A percentile compares a stretch with the other conserved stretches of the same genome.
These are phyloP conservation scores for Pseudozyma thailandica DNA, from an alignment of 1,284 basidiomycete genomes.

Conservation along the genomic window DNA sequence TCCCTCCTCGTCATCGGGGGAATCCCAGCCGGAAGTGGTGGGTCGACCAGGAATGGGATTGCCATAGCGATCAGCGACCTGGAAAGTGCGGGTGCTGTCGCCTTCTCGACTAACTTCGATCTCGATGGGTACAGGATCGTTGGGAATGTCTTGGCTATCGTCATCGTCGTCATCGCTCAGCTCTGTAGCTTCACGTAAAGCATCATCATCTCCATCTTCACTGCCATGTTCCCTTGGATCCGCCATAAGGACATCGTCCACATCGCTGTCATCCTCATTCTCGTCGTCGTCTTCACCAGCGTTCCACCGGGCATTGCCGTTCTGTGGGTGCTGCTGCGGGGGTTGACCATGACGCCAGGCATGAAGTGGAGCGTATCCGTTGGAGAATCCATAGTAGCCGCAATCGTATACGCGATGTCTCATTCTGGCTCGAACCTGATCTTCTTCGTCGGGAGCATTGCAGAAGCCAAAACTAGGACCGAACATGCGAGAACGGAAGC, in stretches of 20 bases:
- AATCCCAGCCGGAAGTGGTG: slow-evolving; percentile 19
- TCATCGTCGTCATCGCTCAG: slow-evolving; percentile 16
- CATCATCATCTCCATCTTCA: slow-evolving; percentile 38
- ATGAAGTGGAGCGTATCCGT: slow-evolving; percentile 41
- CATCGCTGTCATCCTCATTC: slow-evolving; percentile 3
- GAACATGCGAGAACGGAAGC: slow-evolving; percentile 27
- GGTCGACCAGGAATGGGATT: slow-evolving; percentile 12
- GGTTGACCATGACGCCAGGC: slow-evolving; percentile 23
- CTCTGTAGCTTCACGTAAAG: slow-evolving; percentile 18
- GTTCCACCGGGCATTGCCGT: neutral
- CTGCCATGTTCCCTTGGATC: slow-evolving; percentile 8
- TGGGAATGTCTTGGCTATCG: slow-evolving; percentile 15
- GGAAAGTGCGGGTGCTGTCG: slow-evolving; percentile 26
- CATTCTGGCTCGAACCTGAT: slow-evolving; percentile 36
- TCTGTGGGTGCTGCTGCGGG: neutral
- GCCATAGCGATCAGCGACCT: slow-evolving; percentile 38
- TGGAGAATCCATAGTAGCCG: slow-evolving; percentile 40
- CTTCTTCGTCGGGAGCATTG: slow-evolving; percentile 35
- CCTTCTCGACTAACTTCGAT: slow-evolving; percentile 28
- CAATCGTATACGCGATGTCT: slow-evolving; percentile 46
- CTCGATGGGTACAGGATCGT: slow-evolving; percentile 38
- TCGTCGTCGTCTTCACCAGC: slow-evolving; percentile 7
- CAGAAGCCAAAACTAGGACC: slow-evolving; percentile 48
- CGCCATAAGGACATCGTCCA: slow-evolving; percentile 18
- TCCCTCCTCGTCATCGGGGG: slow-evolving; percentile 12